Conservation (phyloP, 208 protist genomes). For the Tritrichomonas foetus region DNA sequence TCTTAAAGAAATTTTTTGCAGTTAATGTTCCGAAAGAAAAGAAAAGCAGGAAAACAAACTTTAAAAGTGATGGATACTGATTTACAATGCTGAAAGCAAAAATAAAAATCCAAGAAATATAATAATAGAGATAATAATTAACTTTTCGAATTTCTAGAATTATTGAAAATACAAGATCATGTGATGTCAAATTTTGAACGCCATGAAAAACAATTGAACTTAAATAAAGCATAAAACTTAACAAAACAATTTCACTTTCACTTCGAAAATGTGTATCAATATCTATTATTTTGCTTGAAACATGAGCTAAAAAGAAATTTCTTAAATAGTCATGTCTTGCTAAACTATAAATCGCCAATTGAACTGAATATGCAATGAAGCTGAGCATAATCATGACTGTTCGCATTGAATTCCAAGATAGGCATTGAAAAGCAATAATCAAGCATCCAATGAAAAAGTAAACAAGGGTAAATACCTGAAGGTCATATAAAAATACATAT, state of each 20-base stretch:
- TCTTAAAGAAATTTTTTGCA: neutral
- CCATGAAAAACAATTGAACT: neutral
- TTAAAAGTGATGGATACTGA: neutral
- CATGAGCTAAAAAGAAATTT: neutral
- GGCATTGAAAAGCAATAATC: neutral
- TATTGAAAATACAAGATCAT: neutral
- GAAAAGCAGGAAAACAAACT: neutral
- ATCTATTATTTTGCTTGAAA: neutral
- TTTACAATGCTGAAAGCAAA: neutral
- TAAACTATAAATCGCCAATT: neutral
- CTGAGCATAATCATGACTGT: neutral
- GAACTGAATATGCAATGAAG: neutral
- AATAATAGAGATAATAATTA: neutral
- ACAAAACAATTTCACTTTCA: neutral
- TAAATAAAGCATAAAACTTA: neutral
- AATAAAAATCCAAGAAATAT: neutral
- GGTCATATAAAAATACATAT: neutral
- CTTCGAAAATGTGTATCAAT: neutral
- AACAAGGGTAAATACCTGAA: neutral
- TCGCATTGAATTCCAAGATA: neutral
- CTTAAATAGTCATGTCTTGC: neutral
- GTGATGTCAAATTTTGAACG: neutral
- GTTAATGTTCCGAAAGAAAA: neutral
- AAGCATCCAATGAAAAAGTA: neutral
- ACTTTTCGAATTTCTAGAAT: neutral